Base-by-base conservation (phyloP, 495 filamentous ascomycete genomes). In the Viridothelium virens region DNA sequence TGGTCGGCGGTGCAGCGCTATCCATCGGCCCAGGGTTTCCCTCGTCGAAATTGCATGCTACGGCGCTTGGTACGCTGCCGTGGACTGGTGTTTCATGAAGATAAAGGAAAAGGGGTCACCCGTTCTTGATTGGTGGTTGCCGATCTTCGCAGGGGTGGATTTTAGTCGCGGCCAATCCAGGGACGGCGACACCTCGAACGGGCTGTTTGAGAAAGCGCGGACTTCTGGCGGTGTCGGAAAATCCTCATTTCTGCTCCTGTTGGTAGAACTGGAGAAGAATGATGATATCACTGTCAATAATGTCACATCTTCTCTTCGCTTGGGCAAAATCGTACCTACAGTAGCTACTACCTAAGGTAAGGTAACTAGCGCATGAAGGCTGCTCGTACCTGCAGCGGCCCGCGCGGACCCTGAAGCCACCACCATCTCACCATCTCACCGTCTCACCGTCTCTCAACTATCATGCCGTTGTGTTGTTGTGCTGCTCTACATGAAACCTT, bases 341-440 rank as follows among this genome's bases (percentile, higher is more conserved):
- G 41, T 14, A 14, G 41, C 41, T 44, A 25, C 25, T 25, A 25
- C 25, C 25, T 25, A 25, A 25, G 25, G 25, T 25, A 25, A 25
- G 25, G 25, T 25, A 25, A 25, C 25, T 25, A 25, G 25, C 25
- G 25, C 25, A 16, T 53, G 48, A 4, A 31, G 53, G 25, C 53
- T 59, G 25, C 31, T 36, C 31, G 53, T 59, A 34, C 53, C 53
- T 59, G 53, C 53, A 59, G 53, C 53, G 53, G 53, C 31, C 53
- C 25, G 53, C 48, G 14, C 16, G 48, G 48, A 18, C 48, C 48
- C 48, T 18, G 48, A 12, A 5, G 7, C 16, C 48, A 14, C 10
- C 48, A 5, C 14, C 10, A 5, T 11, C 48, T 18, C 16, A 11
- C 48, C 25, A 14, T 18, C 48, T 5, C 25, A 14, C 14, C 16